Base-by-base conservation (phyloP, 495 filamentous ascomycete genomes). In the Penicillium parvum region DNA sequence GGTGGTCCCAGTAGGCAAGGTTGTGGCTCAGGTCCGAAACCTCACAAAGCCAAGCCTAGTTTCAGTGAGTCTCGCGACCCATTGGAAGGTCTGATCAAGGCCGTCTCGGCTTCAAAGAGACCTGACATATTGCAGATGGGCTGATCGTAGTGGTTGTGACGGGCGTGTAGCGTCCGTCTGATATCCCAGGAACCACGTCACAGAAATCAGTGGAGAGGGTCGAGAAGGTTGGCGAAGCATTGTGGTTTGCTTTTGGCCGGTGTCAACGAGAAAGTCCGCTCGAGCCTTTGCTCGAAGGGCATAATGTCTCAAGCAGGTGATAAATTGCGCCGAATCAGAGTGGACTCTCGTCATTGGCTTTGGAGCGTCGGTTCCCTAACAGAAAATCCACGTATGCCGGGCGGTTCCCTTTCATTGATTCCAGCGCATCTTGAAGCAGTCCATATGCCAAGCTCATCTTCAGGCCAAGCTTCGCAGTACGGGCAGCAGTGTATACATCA, bases 391-490 rank as follows among this genome's bases (percentile, higher is more conserved):
- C 61, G 56, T 91, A 92, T 5, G 77, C 73, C 25, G 86, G 74
- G 37, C 72, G 74, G 40, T 85, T 79, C 23, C 90, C 89, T 57
- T 78, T 82, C 18, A 74, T 53, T 15, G 76, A 66, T 33, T 71
- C 74, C 18, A 90, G 40, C 23, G 67, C 69, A 64, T 95, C 92
- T 64, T 98, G 90, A 32, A 79, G 50, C 22, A 95, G 68, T 26
- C 92, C 92, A 68, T 86, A 96, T 16, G 64, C 74, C 3, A 95
- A 48, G n/a, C 91, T 89, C 32, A 84, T 74, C 41, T 82, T 74
- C 34, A 96, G 64, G 2, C 88, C 90, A 37, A 81, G 76, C 64
- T 83, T 92, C 32, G 88, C 84, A 27, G 87, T 90, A 47, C 89
- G 81, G 28, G 89, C 90, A 17, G 89, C 83, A 45, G 88, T 91